phyloP scores from a whole-genome alignment of 2,329 filamentous ascomycete species.

The Fusarium dlaminii region DNA sequence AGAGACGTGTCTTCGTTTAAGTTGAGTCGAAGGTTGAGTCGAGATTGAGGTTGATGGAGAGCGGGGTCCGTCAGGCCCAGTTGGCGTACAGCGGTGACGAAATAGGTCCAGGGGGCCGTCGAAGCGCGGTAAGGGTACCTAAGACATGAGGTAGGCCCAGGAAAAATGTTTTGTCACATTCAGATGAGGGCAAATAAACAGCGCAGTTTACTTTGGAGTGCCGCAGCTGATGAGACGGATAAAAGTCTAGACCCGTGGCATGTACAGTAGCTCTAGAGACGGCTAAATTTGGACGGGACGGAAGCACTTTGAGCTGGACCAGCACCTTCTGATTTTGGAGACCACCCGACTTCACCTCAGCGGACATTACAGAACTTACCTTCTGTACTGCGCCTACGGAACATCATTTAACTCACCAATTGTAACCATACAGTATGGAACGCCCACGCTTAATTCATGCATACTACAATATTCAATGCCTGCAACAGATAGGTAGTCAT shows the following conservation, averaged over 20 bases:
- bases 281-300: neutral
- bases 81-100: slow-evolving; percentile 42
- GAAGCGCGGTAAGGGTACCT: slow-evolving; percentile 25
- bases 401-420: neutral
- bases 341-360: neutral
- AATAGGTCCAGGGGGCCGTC: slow-evolving; percentile 30
- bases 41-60: slow-evolving; percentile 26
- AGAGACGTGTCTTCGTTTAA: slow-evolving; percentile 17
- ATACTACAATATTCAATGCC: neutral
- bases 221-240: slow-evolving; percentile 1
- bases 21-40: slow-evolving; percentile 23
- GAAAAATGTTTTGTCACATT: neutral
- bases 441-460: slow-evolving; percentile 2
- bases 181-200: slow-evolving; percentile 22
- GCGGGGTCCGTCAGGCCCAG: slow-evolving; percentile 39
- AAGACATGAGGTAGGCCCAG: neutral
- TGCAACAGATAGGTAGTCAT: neutral
- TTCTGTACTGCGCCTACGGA: neutral
- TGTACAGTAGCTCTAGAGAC: neutral
- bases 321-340: slow-evolving; percentile 23
- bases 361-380: neutral
- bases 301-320: neutral
- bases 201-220: neutral
- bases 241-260: neutral
- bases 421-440: neutral